Base-by-base conservation (phyloP, 2,329 filamentous ascomycete genomes). In the Scedosporium aurantiacum region DNA sequence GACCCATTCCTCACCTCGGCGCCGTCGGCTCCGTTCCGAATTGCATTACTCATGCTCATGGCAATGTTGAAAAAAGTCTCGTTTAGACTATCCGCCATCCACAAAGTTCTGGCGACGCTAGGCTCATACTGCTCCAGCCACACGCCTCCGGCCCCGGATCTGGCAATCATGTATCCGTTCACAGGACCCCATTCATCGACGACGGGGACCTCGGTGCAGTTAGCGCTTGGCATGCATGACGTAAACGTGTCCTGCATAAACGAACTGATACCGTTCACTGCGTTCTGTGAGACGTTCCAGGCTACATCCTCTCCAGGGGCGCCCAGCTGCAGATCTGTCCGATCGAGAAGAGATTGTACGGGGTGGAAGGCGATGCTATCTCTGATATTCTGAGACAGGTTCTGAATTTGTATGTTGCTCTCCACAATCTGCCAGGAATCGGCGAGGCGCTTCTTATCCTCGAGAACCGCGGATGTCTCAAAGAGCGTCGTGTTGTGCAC, bases 161-260 rank as follows among this genome's bases (percentile, higher is more conserved):
- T 60, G 8, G 32, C 43, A 14, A 64, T 54, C 55, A 61, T 61
- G 47, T 61, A 64, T 2, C 64, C 64, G 18, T 65, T 65, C 1
- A 62, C 60, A 5, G 62, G 57, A 8, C 41, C 45, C 64, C 64
- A 65, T 5, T 62, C 43, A 5, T 58, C 56, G 4, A 63, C n/a
- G n/a, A n/a, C n/a, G n/a, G n/a, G n/a, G 27, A 21, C 60, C 10
- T 61, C 21, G 5, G 43, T 45, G 50, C 50, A 54, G 50, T 54
- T 54, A 21, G 28, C 12, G 4, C 43, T 21, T 1, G 59, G 57
- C 23, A 63, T 23, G 59, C 64, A 65, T 2, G 47, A 18, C 10
- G 63, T 62, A 16, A 65, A 65, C 4, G 63, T 43, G 12, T 57
- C 60, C 41, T 64, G 63, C 58, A 63, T 63, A 27, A 60, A 63